These are phyloP conservation scores for Malus domestica DNA, from an alignment of 306 rosid genomes.

Conservation along the genomic window DNA sequence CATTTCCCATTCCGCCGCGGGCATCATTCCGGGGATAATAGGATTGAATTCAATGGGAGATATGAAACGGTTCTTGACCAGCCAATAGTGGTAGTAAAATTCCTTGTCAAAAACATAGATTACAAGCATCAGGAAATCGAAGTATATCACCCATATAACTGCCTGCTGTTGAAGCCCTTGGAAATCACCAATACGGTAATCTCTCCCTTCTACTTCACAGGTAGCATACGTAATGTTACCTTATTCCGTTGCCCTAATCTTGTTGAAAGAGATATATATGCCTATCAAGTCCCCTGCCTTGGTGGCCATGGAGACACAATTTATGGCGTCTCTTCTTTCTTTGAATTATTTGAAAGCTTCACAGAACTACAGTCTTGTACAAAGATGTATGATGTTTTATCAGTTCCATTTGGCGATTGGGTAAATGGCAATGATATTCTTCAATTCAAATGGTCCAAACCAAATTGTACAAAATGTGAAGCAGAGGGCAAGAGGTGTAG, in stretches of 20 bases:
- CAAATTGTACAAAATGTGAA: constrained; percentile 30
- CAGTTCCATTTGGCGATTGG: not conserved
- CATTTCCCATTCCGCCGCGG: constrained; percentile 29
- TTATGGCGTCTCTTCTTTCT: not conserved
- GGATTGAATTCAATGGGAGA: not conserved
- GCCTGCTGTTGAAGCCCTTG: constrained; percentile 6
- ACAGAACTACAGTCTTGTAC: not conserved
- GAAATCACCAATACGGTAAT: constrained; percentile 2
- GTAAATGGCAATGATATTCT: not conserved
- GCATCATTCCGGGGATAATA: constrained; percentile 11
- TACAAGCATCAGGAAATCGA: constrained; percentile 22
- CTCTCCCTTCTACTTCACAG: rapidly evolving
- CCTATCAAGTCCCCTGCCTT: not conserved
- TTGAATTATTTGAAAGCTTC: rapidly evolving
- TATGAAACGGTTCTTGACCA: not conserved
- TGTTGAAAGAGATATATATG: not conserved
- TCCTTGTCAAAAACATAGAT: constrained; percentile 21
- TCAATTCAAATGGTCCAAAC: constrained; percentile 22
- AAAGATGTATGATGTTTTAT: constrained; percentile 16
- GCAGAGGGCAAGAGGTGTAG: constrained; percentile 20
- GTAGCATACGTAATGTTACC: not conserved
- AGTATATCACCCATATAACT: not conserved
- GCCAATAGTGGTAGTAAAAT: not conserved
- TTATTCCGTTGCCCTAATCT: constrained; percentile 28
- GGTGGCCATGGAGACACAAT: not conserved